phyloP scores from a whole-genome alignment of 2,329 filamentous ascomycete genomes.

The Fusarium verticillioides region DNA sequence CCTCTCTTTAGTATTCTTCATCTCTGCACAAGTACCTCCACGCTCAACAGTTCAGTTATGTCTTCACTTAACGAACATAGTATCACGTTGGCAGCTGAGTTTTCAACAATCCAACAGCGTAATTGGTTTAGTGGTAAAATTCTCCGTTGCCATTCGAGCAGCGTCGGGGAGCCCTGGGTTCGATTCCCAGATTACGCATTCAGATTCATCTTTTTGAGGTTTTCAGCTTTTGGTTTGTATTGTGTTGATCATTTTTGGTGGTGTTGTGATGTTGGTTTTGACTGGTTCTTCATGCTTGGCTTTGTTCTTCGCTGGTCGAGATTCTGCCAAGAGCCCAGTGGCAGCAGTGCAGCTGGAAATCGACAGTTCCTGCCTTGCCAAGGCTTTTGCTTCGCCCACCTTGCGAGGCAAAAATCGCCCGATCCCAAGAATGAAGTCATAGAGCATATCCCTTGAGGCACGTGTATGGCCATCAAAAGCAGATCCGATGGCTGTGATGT shows the following conservation, averaged over 20 bases:
- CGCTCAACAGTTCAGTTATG: neutral
- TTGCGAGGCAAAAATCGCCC: neutral
- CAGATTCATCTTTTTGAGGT: rapidly evolving
- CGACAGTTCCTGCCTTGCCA: neutral
- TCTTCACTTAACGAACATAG: rapidly evolving
- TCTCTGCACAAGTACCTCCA: neutral
- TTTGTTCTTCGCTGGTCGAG: neutral
- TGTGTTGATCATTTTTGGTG: neutral
- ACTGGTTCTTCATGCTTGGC: neutral
- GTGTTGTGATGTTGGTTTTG: neutral
- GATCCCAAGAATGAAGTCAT: constrained; percentile 5
- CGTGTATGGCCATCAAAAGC: neutral
- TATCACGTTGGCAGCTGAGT: rapidly evolving
- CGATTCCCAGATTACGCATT: constrained; percentile 27
- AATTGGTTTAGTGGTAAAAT: constrained; percentile 31
- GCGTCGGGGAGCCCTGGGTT: constrained; percentile 23
- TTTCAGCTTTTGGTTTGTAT: neutral
- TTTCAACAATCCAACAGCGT: neutral
- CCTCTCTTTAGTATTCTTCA: too few species aligned
- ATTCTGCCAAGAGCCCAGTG: neutral
- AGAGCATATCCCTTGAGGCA: neutral
- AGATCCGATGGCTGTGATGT: neutral
- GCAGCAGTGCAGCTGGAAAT: neutral
- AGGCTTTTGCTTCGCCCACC: neutral
- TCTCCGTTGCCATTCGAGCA: constrained; percentile 26